Evolutionary conservation across 345 rosid species (phyloP).

Genomic region (Aquilaria yunnanensis): DNA sequence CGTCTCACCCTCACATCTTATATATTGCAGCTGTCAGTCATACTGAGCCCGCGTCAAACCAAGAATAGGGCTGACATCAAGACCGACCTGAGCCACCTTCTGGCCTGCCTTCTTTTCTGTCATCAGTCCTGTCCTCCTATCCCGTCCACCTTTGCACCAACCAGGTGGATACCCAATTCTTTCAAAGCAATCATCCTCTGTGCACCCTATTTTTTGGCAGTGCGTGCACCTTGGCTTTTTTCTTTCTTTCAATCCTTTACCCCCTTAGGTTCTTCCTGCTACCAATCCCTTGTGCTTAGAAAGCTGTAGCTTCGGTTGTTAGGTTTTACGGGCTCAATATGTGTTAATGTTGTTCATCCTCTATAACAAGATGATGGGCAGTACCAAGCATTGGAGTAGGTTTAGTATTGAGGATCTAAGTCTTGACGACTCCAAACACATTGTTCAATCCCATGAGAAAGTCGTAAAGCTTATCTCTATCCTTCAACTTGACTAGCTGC

Average conservation of each 20-base stretch:
- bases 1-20: too few relatives aligned
- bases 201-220: neutral
- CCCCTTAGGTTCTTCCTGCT: too few relatives aligned
- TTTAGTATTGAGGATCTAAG: neutral
- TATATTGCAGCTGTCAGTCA: too few relatives aligned
- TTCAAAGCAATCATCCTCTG: neutral
- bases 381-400: neutral
- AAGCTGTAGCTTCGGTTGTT: neutral
- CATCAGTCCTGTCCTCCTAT: too few relatives aligned
- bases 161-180: too few relatives aligned
- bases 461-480: neutral
- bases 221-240: neutral
- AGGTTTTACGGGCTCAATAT: neutral
- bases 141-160: too few relatives aligned
- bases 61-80: too few relatives aligned
- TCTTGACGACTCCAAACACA: neutral
- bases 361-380: neutral
- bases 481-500: neutral
- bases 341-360: neutral
- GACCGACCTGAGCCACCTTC: too few relatives aligned
- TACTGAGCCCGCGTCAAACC: too few relatives aligned
- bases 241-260: neutral
- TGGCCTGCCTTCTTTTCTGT: too few relatives aligned
- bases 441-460: neutral
- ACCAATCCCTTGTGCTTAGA: neutral